Percentiles rank a stretch among this genome's conserved stretches.
Conservation (phyloP, 2,329 filamentous ascomycete genomes). For the Huntiella savannae region DNA sequence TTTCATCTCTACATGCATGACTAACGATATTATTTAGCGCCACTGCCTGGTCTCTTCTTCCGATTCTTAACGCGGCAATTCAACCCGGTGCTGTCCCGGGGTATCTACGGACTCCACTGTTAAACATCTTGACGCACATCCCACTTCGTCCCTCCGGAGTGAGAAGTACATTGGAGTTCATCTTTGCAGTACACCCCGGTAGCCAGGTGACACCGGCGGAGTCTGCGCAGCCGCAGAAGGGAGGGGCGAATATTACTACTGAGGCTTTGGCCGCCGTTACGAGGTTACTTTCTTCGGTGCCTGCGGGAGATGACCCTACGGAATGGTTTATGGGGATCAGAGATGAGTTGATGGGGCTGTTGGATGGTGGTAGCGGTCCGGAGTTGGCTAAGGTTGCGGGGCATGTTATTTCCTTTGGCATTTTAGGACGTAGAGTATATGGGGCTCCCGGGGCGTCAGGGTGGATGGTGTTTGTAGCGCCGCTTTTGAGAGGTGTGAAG, state of each 20-base stretch:
- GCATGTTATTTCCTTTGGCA: constrained; percentile 46
- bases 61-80: constrained; percentile 41
- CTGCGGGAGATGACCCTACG: constrained; percentile 31
- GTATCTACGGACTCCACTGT: constrained; percentile 40
- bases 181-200: constrained; percentile 48
- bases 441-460: constrained; percentile 45
- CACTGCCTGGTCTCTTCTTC: constrained; percentile 34
- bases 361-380: constrained; percentile 39
- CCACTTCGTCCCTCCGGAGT: constrained; percentile 46
- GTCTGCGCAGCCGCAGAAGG: constrained; percentile 28
- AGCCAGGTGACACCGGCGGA: constrained; percentile 23
- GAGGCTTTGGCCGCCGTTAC: constrained; percentile 48
- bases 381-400: constrained; percentile 40
- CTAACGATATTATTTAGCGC: constrained; percentile 15
- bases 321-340: constrained; percentile 42
- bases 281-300: constrained; percentile 40
- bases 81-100: constrained; percentile 38
- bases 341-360: constrained; percentile 38
- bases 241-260: constrained; percentile 45
- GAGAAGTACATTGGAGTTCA: constrained; percentile 48
- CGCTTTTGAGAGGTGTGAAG: constrained; percentile 34
- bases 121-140: constrained; percentile 37
- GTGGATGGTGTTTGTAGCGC: constrained; percentile 42
- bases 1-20: constrained; percentile 1
- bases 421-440: constrained; percentile 42